These are phyloP conservation scores for Alternaria gaisen DNA, from an alignment of 2,329 filamentous ascomycete species.

Conservation along the genomic window DNA sequence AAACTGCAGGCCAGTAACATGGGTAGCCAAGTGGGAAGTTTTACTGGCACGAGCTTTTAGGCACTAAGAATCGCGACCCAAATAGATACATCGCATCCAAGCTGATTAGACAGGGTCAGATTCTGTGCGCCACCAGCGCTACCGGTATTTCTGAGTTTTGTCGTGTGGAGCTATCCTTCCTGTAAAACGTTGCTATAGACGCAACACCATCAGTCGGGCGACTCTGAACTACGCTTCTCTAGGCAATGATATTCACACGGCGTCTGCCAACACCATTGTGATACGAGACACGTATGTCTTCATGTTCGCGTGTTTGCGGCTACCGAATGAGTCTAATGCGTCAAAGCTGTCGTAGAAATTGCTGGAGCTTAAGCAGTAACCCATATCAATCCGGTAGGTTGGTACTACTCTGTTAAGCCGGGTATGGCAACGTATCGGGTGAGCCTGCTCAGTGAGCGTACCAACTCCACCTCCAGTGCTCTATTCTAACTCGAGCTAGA, in stretches of 20 bases:
- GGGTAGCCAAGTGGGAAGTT: neutral
- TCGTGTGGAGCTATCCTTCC: neutral
- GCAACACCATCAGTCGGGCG: neutral
- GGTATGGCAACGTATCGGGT: neutral
- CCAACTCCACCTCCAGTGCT: neutral
- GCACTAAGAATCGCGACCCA: neutral
- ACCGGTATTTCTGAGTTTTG: neutral
- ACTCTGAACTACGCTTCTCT: neutral
- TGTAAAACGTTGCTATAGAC: neutral
- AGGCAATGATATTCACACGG: neutral
- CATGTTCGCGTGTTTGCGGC: constrained; percentile 1
- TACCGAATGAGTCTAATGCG: neutral
- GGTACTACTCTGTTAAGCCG: neutral
- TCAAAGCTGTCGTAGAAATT: neutral
- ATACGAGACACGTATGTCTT: neutral
- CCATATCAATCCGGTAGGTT: neutral
- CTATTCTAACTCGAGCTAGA: neutral
- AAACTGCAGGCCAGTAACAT: neutral
- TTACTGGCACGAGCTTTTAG: neutral
- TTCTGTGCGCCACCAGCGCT: neutral
- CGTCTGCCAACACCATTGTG: neutral
- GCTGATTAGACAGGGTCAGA: too few species aligned
- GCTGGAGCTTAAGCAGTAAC: neutral
- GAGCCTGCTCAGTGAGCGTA: neutral
- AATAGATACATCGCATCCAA: neutral